Evolutionary conservation across 768 basidiomycete species (phyloP), one percentile per base, ranked within the genome.

Genomic region (Boletus bicolor): DNA sequence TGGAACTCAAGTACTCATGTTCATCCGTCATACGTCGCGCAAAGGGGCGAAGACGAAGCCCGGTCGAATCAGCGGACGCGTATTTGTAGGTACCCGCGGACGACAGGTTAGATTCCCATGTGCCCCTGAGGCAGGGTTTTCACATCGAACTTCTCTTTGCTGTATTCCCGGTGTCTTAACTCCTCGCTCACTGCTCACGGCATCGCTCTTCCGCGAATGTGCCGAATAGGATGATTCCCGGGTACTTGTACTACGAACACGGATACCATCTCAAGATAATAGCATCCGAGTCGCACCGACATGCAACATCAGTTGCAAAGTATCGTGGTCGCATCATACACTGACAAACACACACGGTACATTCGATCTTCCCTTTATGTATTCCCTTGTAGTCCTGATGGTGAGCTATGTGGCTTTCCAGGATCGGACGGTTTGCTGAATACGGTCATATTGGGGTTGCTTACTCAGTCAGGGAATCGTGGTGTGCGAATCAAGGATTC

Each of bases 371-470:
- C 28, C 26, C 26, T 47, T 39, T 34, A 35, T 28, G 36, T 14
- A n/a, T 24, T 37, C 26, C 44, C 28, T 24, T n/a, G 11, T 36
- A 28, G 17, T 35, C 8, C 26, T 49, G 43, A 38, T 8, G n/a
- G 47, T 28, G 12, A 17, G 12, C n/a, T 19, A 32, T 30, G 24
- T 28, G 26, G n/a, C 21, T 48, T 56, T 36, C 24, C 43, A 39
- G 24, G 15, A 34, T 17, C 37, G 34, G 1, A 32, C 4, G 2
- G 15, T 49, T 3, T 9, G 34, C 44, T 38, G 43, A 5, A 43
- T 50, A 62, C 44, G 17, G 39, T 8, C 36, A 57, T 42, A 45
- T 55, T 44, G 12, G 51, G 14, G 6, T 32, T 44, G 58, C 19
- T 44, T 14, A 35, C 19, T 44, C 28, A 44, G 41, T 28, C 28